Evolutionary conservation across 352 stramenopile genomes (phyloP), one percentile per base, ranked within the genome.

Genomic region (Phytopythium chamaehyphon): DNA sequence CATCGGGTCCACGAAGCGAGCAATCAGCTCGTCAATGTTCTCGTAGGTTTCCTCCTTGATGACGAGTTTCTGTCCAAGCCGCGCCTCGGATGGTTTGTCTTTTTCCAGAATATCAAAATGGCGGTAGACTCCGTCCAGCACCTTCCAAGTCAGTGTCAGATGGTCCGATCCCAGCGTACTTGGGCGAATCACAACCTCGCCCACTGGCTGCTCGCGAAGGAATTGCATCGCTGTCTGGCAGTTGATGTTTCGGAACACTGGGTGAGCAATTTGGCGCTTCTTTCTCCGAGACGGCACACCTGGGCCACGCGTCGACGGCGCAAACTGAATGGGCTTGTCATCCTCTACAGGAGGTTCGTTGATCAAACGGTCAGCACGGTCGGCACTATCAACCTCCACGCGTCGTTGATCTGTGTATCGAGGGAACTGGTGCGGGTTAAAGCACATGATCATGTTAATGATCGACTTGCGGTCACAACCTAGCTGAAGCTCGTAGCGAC

Each of bases 71-170:
- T 83, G 64, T 12, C 86, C 86, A 28, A 96, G 70, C 12, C 86
- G 82, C 40, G 83, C 80, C 55, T 96, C 83, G 0, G 80, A 90
- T 7, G 83, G 83, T 47, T 96, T 96, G 60, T 96, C 68, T 64
- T 87, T 86, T 66, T 96, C 86, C 42, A 87, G 61, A 31, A 96
- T 85, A 57, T 96, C 86, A 36, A 94, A 94, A 50, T 96, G 86
- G 42, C 83, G 82, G 52, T 93, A 96, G 14, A 94, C 84, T 26
- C 79, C 73, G 18, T 93, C 80, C 24, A 93, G 51, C 70, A 94
- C 90, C 48, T 96, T 96, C 86, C 86, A 96, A 19, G 86, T 93
- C 36, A 96, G 61, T 18, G 82, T 96, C 10, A 96, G 66, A 45
- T 96, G 86, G 44, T 96, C 83, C 2, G 82, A 78, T 14, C 83